These are phyloP conservation scores for Amylocarpus encephaloides DNA, from an alignment of 2,329 filamentous ascomycete species.

Conservation along the genomic window DNA sequence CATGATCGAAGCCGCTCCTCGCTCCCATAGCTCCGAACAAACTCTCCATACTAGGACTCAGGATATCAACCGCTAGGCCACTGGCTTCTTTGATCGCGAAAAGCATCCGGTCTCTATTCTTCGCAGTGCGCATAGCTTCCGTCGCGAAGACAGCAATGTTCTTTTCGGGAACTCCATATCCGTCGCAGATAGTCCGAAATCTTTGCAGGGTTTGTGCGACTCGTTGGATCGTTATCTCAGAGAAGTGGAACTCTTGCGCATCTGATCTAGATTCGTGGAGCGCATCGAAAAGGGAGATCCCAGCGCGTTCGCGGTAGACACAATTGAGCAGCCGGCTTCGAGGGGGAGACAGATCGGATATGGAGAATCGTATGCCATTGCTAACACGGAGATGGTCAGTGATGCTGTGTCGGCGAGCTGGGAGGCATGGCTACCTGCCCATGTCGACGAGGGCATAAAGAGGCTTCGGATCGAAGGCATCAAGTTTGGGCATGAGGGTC, in stretches of 20 bases:
- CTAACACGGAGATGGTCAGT: slow-evolving; percentile 36
- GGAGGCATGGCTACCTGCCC: slow-evolving; percentile 27
- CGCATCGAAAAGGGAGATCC: slow-evolving; percentile 83
- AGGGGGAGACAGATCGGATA: slow-evolving; percentile 70
- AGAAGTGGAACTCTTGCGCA: slow-evolving; percentile 37
- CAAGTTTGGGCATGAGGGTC: slow-evolving; percentile 22
- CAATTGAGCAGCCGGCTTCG: slow-evolving; percentile 67
- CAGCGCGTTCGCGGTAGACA: slow-evolving; percentile 69
- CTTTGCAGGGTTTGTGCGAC: slow-evolving; percentile 61
- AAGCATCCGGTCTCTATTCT: slow-evolving; percentile 66
- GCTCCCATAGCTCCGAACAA: slow-evolving; percentile 78
- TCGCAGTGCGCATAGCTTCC: slow-evolving; percentile 77
- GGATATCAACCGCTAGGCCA: slow-evolving; percentile 63
- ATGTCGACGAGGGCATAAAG: slow-evolving; percentile 32
- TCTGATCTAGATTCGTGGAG: slow-evolving; percentile 45
- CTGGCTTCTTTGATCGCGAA: slow-evolving; percentile 54
- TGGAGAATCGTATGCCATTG: slow-evolving; percentile 90
- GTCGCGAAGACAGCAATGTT: slow-evolving; percentile 77
- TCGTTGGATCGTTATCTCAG: slow-evolving; percentile 50
- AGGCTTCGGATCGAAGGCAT: slow-evolving; percentile 14
- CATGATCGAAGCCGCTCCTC: slow-evolving; percentile 62
- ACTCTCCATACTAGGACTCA: slow-evolving; percentile 76
- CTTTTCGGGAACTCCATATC: slow-evolving; percentile 57
- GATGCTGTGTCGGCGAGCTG: background rate
- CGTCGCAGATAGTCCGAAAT: slow-evolving; percentile 65